phyloP scores from a whole-genome alignment of 768 basidiomycete species.

The Russula brevipes region DNA sequence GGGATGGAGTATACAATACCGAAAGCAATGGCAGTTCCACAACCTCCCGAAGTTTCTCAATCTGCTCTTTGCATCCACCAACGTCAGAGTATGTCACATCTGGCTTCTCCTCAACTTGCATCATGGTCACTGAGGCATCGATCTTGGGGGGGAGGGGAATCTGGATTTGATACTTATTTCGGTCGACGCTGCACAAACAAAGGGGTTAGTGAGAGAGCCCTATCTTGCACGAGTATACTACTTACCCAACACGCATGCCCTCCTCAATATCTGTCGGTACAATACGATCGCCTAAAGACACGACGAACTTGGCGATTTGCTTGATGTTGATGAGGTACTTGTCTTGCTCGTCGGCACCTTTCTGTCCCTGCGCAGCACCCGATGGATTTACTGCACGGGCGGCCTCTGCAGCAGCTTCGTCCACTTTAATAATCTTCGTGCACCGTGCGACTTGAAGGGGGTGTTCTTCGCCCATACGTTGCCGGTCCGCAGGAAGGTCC shows the following conservation, averaged over 20 bases:
- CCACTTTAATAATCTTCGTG: conserved; percentile 93
- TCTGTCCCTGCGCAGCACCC: conserved; percentile 78
- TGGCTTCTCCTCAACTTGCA: conserved; percentile 99
- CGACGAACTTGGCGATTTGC: conserved; percentile 99
- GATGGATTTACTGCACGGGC: conserved; percentile 74
- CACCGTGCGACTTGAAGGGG: conserved; percentile 96
- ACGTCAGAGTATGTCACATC: conserved; percentile 98
- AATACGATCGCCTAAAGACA: conserved; percentile 92
- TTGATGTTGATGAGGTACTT: conserved; percentile 99
- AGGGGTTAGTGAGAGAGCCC: neutral
- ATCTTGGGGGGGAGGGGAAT: conserved; percentile 98
- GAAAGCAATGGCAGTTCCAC: conserved; percentile 94
- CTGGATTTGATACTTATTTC: conserved; percentile 97
- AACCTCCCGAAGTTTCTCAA: conserved; percentile 97
- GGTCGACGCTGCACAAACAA: conserved; percentile 64
- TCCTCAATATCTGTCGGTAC: conserved; percentile 98
- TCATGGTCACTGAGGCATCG: conserved; percentile 99
- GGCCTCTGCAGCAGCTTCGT: conserved; percentile 67
- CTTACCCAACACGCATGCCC: conserved; percentile 99
- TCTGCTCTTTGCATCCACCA: conserved; percentile 99
- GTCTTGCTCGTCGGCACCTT: conserved; percentile 97
- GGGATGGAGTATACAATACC: conserved; percentile 43
- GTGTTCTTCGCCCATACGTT: conserved; percentile 87
- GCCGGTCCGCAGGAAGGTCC: conserved; percentile 91
- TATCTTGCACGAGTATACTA: conserved; percentile 15